phyloP scores from a whole-genome alignment of 73 alveolate genomes.

The Paramecium sonneborni region DNA sequence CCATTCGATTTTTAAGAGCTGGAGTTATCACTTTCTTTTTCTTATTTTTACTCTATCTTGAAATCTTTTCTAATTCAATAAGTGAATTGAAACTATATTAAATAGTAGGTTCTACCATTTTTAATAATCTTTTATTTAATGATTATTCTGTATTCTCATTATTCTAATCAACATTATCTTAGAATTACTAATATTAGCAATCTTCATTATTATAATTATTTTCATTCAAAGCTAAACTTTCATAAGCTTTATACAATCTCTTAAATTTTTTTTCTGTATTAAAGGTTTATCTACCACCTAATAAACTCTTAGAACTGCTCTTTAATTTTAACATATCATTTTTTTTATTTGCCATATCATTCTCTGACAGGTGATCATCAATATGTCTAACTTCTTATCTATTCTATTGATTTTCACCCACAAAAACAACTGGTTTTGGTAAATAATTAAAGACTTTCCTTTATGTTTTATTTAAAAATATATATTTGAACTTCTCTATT shows the following conservation, averaged over 20 bases:
- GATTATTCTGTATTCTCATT: background rate
- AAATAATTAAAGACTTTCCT: background rate
- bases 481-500: background rate
- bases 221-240: background rate
- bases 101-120: conserved; percentile 6
- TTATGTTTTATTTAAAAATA: background rate
- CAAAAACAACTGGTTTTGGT: background rate
- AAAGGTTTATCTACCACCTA: background rate
- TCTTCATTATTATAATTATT: background rate
- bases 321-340: background rate
- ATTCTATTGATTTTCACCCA: background rate
- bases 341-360: background rate
- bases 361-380: background rate
- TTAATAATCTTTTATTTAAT: background rate
- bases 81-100: background rate
- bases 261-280: background rate
- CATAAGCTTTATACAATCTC: background rate
- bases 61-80: background rate
- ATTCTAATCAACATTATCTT: background rate
- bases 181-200: background rate
- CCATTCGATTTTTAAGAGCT: background rate
- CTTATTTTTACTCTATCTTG: background rate
- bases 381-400: background rate
- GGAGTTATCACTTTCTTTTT: background rate
- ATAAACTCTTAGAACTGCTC: background rate